These are phyloP conservation scores for Paramecium caudatum DNA, from an alignment of 73 alveolate genomes.

Conservation along the genomic window DNA sequence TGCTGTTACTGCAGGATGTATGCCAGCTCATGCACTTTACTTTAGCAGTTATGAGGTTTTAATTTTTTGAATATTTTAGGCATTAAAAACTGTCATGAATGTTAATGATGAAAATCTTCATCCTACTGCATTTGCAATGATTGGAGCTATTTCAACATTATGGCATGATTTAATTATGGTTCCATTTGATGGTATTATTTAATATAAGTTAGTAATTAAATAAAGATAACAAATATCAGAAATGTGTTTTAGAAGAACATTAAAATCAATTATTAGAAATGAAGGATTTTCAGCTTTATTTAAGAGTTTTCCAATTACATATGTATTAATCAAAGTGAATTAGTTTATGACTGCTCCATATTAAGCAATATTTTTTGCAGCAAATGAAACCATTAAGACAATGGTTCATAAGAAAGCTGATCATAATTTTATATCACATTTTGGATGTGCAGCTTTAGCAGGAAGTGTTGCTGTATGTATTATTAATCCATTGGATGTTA, in stretches of 20 bases:
- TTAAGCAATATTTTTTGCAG: constrained; percentile 85
- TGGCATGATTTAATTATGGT: constrained; percentile 91
- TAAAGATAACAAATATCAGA: constrained; percentile 85
- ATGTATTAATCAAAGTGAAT: constrained; percentile 14
- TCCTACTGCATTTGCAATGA: constrained; percentile 77
- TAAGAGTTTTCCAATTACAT: constrained; percentile 88
- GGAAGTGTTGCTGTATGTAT: constrained; percentile 88
- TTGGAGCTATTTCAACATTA: constrained; percentile 88
- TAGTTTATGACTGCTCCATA: constrained; percentile 89
- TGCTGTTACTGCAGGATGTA: constrained; percentile 90
- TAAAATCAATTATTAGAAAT: constrained; percentile 75
- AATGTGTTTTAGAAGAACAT: constrained; percentile 14
- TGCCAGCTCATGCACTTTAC: constrained; percentile 95
- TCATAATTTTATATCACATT: constrained; percentile 82
- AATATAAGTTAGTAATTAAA: constrained; percentile 81
- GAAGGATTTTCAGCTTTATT: constrained; percentile 87
- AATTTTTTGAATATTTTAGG: not conserved
- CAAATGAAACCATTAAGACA: constrained; percentile 89
- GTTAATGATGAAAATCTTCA: constrained; percentile 80
- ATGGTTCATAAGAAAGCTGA: constrained; percentile 61
- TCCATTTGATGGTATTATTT: constrained; percentile 86
- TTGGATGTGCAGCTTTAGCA: constrained; percentile 90
- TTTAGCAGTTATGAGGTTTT: constrained; percentile 85
- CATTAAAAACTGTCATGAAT: constrained; percentile 75
- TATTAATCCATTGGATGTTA: constrained; percentile 92